phyloP scores from a whole-genome alignment of 805 yeast genomes.

The Candida argentea region DNA sequence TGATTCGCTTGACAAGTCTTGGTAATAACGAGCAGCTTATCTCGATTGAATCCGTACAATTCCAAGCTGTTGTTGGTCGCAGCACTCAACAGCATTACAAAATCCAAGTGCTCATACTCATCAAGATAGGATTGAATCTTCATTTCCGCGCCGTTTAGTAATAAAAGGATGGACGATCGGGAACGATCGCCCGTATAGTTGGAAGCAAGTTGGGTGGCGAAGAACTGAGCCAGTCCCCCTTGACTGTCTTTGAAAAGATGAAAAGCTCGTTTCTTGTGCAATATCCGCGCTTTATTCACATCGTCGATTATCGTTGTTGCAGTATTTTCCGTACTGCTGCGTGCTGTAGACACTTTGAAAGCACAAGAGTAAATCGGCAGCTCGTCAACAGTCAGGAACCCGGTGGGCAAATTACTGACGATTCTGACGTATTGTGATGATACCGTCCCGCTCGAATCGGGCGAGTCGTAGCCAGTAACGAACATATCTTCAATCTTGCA shows the following conservation, averaged over 20 bases:
- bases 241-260: constrained; percentile 57
- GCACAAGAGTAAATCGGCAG: constrained; percentile 12
- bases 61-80: constrained; percentile 7
- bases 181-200: constrained; percentile 44
- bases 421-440: constrained; percentile 17
- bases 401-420: constrained; percentile 14
- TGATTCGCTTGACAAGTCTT: constrained; percentile 13
- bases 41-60: constrained; percentile 10
- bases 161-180: constrained; percentile 55
- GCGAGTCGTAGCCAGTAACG: constrained; percentile 34
- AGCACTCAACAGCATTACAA: constrained; percentile 36
- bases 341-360: constrained; percentile 14
- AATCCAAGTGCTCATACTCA: constrained; percentile 21
- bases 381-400: constrained; percentile 16
- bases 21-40: constrained; percentile 9
- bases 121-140: constrained; percentile 13
- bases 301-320: constrained; percentile 41
- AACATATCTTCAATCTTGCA: constrained; percentile 47
- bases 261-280: constrained; percentile 75
- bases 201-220: constrained; percentile 57
- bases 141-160: constrained; percentile 49
- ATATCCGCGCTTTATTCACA: constrained; percentile 57
- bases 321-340: constrained; percentile 3
- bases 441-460: constrained; percentile 7
- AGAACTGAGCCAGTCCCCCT: constrained; percentile 34